These are phyloP conservation scores for Penicillium nordicum DNA, from an alignment of 2,329 filamentous ascomycete genomes.

Conservation along the genomic window DNA sequence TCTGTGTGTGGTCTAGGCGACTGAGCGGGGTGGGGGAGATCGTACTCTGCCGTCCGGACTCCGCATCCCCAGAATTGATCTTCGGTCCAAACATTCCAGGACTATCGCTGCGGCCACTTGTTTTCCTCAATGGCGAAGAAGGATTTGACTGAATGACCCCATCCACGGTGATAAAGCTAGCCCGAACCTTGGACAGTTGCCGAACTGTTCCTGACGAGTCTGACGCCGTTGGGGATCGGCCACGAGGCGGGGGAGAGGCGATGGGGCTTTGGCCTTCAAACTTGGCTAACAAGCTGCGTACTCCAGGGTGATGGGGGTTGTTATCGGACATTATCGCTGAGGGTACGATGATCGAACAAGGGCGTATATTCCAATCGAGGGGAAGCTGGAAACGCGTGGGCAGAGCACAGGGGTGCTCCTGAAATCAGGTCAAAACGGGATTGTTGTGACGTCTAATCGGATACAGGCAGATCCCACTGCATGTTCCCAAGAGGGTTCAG, in stretches of 20 bases:
- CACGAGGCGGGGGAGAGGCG: constrained; percentile 64
- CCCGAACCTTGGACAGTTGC: constrained; percentile 70
- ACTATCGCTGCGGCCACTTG: constrained; percentile 35
- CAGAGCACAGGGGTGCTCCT: constrained; percentile 7
- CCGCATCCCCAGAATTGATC: constrained; percentile 33
- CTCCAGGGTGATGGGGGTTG: constrained; percentile 44
- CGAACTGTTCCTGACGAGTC: constrained; percentile 45
- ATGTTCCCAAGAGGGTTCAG: constrained; percentile 1
- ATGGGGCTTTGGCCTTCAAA: constrained; percentile 65
- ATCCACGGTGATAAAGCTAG: constrained; percentile 71
- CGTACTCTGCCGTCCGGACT: constrained; percentile 30
- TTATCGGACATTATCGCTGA: constrained; percentile 21
- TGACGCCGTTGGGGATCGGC: constrained; percentile 60
- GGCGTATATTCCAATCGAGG: constrained; percentile 13
- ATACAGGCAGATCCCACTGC: constrained; percentile 10
- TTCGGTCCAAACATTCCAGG: constrained; percentile 29
- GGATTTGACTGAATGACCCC: constrained; percentile 42
- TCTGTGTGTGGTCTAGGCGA: constrained; percentile 16
- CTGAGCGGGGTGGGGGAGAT: constrained; percentile 28
- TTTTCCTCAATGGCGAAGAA: constrained; percentile 43
- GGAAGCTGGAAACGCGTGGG: constrained; percentile 6
- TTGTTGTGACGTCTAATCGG: constrained; percentile 5
- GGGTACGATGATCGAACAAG: constrained; percentile 13
- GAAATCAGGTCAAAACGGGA: not conserved
- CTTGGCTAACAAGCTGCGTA: constrained; percentile 73